Percentiles rank a stretch among this genome's conserved stretches.
Evolutionary conservation across 139 green algal species (phyloP).

Genomic region (Pleodorina starrii): DNA sequence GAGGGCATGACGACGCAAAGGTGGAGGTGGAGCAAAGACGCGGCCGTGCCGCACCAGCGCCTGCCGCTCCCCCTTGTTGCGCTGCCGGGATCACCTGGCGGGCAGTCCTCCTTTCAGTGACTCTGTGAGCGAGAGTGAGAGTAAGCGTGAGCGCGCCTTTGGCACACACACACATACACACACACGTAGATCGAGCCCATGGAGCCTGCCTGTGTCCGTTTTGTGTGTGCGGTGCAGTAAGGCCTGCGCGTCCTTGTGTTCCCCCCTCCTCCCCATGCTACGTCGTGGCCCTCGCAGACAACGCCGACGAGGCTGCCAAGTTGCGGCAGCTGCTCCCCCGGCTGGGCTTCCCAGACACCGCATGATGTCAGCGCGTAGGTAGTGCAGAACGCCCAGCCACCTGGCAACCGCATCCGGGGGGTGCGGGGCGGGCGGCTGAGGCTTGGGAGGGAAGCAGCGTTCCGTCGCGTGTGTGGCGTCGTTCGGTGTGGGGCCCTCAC

Average conservation of each 20-base stretch:
- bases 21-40: too few species aligned
- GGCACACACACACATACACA: neutral
- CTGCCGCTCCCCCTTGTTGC: too few species aligned
- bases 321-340: slow-evolving; percentile 10
- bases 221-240: neutral
- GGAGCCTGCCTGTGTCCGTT: neutral
- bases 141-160: neutral
- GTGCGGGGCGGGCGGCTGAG: too few species aligned
- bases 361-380: neutral
- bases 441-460: too few species aligned
- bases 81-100: too few species aligned
- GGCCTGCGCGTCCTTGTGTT: neutral
- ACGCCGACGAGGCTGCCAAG: neutral
- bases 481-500: too few species aligned
- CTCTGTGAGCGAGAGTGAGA: neutral
- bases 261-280: too few species aligned
- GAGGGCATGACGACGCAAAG: too few species aligned
- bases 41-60: too few species aligned
- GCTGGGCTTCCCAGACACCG: neutral
- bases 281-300: slow-evolving; percentile 20
- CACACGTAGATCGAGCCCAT: neutral
- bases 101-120: neutral
- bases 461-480: too few species aligned
- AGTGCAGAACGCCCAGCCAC: too few species aligned
- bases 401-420: too few species aligned